Evolutionary conservation across 1,284 basidiomycete species (phyloP).

Genomic region (Cutaneotrichosporon cavernicola): DNA sequence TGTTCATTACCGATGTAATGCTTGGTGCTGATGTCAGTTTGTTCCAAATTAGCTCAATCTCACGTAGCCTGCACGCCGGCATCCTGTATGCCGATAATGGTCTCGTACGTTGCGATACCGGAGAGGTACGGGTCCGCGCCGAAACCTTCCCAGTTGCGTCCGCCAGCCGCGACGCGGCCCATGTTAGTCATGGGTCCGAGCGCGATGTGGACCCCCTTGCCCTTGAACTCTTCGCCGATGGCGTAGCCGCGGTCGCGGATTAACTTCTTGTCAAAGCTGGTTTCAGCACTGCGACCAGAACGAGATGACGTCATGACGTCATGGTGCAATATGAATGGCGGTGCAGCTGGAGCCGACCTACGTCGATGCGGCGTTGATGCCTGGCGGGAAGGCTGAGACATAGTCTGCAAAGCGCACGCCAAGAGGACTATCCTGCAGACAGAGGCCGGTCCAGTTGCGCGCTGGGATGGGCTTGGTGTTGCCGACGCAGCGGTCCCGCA

Average conservation of each 20-base stretch:
- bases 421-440: conserved; percentile 58
- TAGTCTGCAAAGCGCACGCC: conserved; percentile 66
- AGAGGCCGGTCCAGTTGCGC: conserved; percentile 67
- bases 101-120: conserved; percentile 68
- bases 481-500: conserved; percentile 61
- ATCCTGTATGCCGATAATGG: conserved; percentile 69
- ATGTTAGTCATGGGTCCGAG: conserved; percentile 59
- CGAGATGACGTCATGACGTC: not conserved
- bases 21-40: conserved; percentile 18
- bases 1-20: conserved; percentile 36
- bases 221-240: conserved; percentile 74
- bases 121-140: conserved; percentile 66
- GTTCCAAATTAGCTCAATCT: conserved; percentile 7
- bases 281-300: not conserved
- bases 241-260: conserved; percentile 69
- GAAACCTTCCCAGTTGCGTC: conserved; percentile 84
- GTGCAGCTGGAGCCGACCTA: conserved; percentile 33
- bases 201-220: conserved; percentile 74
- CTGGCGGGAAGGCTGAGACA: conserved; percentile 68
- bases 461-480: conserved; percentile 64
- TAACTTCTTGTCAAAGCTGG: conserved; percentile 65
- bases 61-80: conserved; percentile 63
- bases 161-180: conserved; percentile 63
- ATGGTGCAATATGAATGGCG: not conserved
- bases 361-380: conserved; percentile 70